A percentile compares a stretch with the other conserved stretches of the same genome.
Conservation (phyloP, 164 flowering plant genomes). For the Akebia trifoliata region DNA sequence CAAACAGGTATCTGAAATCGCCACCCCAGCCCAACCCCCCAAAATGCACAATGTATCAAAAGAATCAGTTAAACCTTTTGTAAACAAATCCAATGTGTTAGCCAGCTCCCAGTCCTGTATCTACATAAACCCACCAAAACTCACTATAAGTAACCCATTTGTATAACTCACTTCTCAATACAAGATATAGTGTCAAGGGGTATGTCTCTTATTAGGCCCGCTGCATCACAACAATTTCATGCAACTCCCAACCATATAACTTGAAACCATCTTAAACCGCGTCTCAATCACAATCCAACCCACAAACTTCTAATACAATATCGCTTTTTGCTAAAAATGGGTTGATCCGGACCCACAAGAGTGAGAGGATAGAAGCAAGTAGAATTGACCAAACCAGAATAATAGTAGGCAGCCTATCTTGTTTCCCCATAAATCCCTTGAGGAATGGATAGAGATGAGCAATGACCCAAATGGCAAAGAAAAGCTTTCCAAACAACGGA, state of each 20-base stretch:
- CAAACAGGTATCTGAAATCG: too few relatives aligned
- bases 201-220: too few relatives aligned
- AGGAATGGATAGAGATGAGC: slow-evolving; percentile 81
- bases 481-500: slow-evolving; percentile 62
- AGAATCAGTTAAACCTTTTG: slow-evolving; percentile 29
- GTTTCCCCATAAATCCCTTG: slow-evolving; percentile 66
- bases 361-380: slow-evolving; percentile 62
- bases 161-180: too few relatives aligned
- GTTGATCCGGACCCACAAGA: slow-evolving; percentile 67
- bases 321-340: slow-evolving; percentile 51
- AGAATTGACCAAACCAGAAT: slow-evolving; percentile 70
- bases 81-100: slow-evolving; percentile 15
- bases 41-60: too few relatives aligned
- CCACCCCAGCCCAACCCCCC: too few relatives aligned
- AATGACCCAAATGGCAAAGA: slow-evolving; percentile 78
- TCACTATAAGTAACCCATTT: too few relatives aligned
- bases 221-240: too few relatives aligned
- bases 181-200: too few relatives aligned
- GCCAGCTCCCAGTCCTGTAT: slow-evolving; percentile 16
- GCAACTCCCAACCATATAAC: too few relatives aligned
- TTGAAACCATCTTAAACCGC: slow-evolving; percentile 1
- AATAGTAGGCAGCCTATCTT: slow-evolving; percentile 56
- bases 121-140: too few relatives aligned
- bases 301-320: slow-evolving; percentile 54
- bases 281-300: slow-evolving; percentile 56